Conservation (phyloP, 176 grass and related monocot genomes). For the Urochloa ruziziensis region DNA sequence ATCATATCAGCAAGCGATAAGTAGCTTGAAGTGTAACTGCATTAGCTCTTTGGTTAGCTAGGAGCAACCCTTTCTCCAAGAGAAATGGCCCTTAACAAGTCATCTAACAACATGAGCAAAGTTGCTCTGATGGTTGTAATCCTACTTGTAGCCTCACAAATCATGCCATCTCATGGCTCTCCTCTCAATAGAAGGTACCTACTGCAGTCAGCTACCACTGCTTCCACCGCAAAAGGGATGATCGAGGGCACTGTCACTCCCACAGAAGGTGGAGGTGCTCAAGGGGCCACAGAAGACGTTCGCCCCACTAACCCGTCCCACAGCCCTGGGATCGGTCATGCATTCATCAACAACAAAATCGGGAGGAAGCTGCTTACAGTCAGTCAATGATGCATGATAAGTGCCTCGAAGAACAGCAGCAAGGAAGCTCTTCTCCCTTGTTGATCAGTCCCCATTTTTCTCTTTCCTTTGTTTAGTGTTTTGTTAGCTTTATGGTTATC, state of each 20-base stretch:
- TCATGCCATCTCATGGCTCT: background rate
- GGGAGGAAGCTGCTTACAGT: constrained; percentile 29
- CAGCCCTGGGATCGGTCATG: constrained; percentile 39
- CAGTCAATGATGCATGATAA: background rate
- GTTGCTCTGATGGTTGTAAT: background rate
- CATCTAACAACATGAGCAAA: constrained; percentile 1
- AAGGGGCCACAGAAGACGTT: background rate
- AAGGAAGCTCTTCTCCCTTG: background rate
- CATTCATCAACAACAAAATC: constrained; percentile 29
- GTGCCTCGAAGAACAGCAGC: background rate
- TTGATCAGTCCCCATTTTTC: background rate
- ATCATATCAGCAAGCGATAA: background rate
- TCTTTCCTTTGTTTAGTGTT: background rate
- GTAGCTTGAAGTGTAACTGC: background rate
- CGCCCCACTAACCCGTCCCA: background rate
- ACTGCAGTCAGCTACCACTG: background rate
- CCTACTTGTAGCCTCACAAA: constrained; percentile 20
- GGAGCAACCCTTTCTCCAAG: background rate
- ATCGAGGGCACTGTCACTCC: constrained; percentile 1
- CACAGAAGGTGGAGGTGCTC: background rate
- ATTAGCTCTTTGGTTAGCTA: background rate
- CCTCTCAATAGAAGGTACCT: background rate
- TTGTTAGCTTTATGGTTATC: no score
- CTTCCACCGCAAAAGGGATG: background rate
- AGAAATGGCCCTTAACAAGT: constrained; percentile 20